phyloP scores from a whole-genome alignment of 805 yeast species.

The Schwanniomyces yamadae region DNA sequence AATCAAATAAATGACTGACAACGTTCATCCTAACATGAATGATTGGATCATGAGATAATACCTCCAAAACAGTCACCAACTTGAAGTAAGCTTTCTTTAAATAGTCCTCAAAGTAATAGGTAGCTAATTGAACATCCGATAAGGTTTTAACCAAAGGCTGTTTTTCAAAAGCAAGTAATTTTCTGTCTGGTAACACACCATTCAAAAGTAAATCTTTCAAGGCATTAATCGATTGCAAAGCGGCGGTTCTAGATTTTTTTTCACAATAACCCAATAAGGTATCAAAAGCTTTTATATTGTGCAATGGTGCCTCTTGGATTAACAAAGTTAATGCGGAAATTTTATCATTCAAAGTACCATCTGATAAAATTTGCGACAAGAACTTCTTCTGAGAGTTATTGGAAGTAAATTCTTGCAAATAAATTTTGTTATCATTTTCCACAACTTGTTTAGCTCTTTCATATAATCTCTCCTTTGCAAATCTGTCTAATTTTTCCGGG shows the following conservation, averaged over 20 bases:
- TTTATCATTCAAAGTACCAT: slow-evolving; percentile 94
- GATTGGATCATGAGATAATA: slow-evolving; percentile 85
- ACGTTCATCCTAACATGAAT: slow-evolving; percentile 80
- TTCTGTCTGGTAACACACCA: slow-evolving; percentile 85
- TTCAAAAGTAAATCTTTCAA: slow-evolving; percentile 82
- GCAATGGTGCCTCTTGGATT: slow-evolving; percentile 93
- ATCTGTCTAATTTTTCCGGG: slow-evolving; percentile 44
- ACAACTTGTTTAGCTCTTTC: slow-evolving; percentile 66
- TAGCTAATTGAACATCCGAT: slow-evolving; percentile 53
- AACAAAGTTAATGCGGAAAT: slow-evolving; percentile 90
- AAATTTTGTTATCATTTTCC: slow-evolving; percentile 68
- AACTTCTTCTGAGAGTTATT: slow-evolving; percentile 82
- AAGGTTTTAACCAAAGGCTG: slow-evolving; percentile 52
- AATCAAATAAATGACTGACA: slow-evolving; percentile 72
- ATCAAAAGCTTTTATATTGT: slow-evolving; percentile 80
- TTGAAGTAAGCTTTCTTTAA: slow-evolving; percentile 74
- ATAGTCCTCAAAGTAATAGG: slow-evolving; percentile 87
- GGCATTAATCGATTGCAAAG: slow-evolving; percentile 86
- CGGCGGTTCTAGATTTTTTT: slow-evolving; percentile 91
- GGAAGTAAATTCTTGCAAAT: slow-evolving; percentile 70
- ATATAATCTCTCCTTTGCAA: slow-evolving; percentile 58
- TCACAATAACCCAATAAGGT: slow-evolving; percentile 74
- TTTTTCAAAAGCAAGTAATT: slow-evolving; percentile 74
- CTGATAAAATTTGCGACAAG: slow-evolving; percentile 80
- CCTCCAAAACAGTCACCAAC: slow-evolving; percentile 74